Percentiles rank a stretch among this genome's conserved stretches.
These are phyloP conservation scores for Wallacemonas rigidus DNA, from an alignment of 208 protist species.

Conservation along the genomic window DNA sequence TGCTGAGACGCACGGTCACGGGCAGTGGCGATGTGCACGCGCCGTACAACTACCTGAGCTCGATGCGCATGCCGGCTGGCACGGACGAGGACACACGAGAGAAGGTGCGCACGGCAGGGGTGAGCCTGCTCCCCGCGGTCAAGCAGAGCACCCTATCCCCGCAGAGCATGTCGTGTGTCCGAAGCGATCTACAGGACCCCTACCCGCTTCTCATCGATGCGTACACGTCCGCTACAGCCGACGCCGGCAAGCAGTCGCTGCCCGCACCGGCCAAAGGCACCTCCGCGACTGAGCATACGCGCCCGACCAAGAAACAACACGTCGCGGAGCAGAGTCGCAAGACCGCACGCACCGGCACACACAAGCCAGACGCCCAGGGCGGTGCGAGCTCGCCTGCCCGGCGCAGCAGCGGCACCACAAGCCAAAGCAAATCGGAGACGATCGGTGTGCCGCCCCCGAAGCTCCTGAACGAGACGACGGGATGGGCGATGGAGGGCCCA, in stretches of 20 bases:
- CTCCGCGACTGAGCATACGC: too few species aligned
- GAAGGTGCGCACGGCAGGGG: not conserved
- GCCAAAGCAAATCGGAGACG: too few species aligned
- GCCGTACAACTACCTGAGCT: constrained; percentile 15
- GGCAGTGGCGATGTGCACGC: constrained; percentile 14
- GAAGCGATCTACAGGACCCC: not conserved
- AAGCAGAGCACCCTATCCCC: not conserved
- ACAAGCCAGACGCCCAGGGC: too few species aligned
- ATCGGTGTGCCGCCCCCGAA: not conserved
- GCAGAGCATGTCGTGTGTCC: not conserved
- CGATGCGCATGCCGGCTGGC: not conserved
- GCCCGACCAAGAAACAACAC: too few species aligned
- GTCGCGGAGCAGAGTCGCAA: too few species aligned
- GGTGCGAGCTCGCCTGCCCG: too few species aligned
- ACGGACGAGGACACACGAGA: not conserved
- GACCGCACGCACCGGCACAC: too few species aligned
- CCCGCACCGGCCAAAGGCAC: too few species aligned
- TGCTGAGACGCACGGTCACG: not conserved
- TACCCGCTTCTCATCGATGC: not conserved
- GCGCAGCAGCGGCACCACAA: too few species aligned
- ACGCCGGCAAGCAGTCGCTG: too few species aligned
- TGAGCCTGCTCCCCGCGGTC: not conserved
- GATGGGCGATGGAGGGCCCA: not conserved
- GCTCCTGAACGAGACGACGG: not conserved
- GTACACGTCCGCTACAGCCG: not conserved